Conservation (phyloP, 495 filamentous ascomycete species). For the Aspergillus nanangensis region DNA sequence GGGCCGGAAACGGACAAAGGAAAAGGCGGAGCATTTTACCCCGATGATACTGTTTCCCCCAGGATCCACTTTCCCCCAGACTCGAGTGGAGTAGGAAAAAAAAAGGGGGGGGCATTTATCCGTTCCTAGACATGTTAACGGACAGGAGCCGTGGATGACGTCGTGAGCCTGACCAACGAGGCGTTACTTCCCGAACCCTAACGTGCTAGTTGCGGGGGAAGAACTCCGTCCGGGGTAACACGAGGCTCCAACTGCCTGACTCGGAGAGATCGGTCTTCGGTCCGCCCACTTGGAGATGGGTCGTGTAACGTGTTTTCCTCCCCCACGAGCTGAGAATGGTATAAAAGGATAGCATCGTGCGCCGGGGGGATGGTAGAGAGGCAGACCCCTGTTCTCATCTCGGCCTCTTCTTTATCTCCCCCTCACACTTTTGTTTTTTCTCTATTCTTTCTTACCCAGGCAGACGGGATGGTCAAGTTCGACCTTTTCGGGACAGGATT, state of each 20-base stretch:
- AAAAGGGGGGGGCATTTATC: background rate
- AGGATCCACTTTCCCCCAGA: background rate
- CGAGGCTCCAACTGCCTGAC: conserved; percentile 13
- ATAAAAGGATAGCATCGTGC: background rate
- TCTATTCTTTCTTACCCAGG: background rate
- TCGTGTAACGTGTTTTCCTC: background rate
- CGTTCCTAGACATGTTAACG: background rate
- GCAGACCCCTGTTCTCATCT: background rate
- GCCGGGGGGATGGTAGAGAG: background rate
- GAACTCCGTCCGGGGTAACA: conserved; percentile 4
- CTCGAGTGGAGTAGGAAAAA: background rate
- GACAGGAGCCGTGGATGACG: background rate
- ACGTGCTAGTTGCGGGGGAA: conserved; percentile 1
- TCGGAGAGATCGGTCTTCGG: conserved; percentile 1
- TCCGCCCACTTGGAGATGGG: background rate
- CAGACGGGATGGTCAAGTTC: conserved; percentile 10
- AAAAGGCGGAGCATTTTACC: background rate
- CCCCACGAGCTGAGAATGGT: background rate
- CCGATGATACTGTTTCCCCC: background rate
- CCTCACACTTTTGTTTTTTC: background rate
- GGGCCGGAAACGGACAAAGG: too few species aligned
- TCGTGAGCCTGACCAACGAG: background rate
- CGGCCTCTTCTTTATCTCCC: background rate
- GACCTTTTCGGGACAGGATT: conserved; percentile 16
- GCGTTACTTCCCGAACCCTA: background rate